A percentile compares a stretch with the other conserved stretches of the same genome.
Conservation (phyloP, 495 filamentous ascomycete species). For the Cercophora sp. region DNA sequence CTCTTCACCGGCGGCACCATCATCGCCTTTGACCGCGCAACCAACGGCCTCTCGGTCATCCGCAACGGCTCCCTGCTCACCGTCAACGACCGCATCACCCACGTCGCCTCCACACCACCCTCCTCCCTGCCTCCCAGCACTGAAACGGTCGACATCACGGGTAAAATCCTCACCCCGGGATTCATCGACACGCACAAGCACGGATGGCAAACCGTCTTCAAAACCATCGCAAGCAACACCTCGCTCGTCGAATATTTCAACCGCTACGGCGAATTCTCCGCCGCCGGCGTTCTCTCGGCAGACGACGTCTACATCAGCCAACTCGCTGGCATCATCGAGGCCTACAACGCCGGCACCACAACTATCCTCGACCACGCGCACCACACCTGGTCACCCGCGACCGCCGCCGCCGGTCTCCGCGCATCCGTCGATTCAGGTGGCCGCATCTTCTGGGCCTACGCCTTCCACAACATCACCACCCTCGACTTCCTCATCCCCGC, state of each 20-base stretch:
- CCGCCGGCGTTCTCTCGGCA: slow-evolving; percentile 17
- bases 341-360: slow-evolving; percentile 37
- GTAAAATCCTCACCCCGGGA: slow-evolving; percentile 43
- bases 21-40: slow-evolving; percentile 35
- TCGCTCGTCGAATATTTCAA: slow-evolving; percentile 29
- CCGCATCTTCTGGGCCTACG: slow-evolving; percentile 38
- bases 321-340: slow-evolving; percentile 38
- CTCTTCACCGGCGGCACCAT: slow-evolving; percentile 42
- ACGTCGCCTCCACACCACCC: slow-evolving; percentile 19
- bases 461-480: slow-evolving; percentile 20
- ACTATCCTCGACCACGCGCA: slow-evolving; percentile 32
- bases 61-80: slow-evolving; percentile 38
- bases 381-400: slow-evolving; percentile 24
- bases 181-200: slow-evolving; percentile 54
- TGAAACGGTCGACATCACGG: slow-evolving; percentile 22
- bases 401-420: slow-evolving; percentile 31
- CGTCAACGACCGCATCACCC: slow-evolving; percentile 35
- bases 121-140: slow-evolving; percentile 16
- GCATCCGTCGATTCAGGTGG: slow-evolving; percentile 39
- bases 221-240: slow-evolving; percentile 33
- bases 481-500: slow-evolving; percentile 18
- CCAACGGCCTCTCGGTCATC: slow-evolving; percentile 33
- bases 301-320: slow-evolving; percentile 41
- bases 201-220: slow-evolving; percentile 48
- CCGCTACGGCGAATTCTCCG: slow-evolving; percentile 22